Percentiles rank a stretch among this genome's conserved stretches.
Conservation (phyloP, 2,329 filamentous ascomycete species). For the Aspergillus sp. region DNA sequence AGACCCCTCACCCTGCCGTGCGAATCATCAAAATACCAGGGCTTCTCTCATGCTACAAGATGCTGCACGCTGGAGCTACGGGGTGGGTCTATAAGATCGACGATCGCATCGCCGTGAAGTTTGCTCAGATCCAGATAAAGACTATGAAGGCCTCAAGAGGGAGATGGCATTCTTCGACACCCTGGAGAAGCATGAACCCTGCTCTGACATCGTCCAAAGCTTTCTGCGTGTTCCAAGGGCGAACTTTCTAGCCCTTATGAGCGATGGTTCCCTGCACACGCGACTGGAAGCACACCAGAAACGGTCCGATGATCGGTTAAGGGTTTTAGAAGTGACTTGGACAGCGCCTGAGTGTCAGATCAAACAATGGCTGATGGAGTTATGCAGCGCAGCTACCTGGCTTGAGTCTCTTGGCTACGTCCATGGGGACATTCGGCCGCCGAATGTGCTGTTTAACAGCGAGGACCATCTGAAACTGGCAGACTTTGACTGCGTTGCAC, state of each 20-base stretch:
- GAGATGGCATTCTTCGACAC: conserved; percentile 6
- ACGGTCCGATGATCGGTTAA: background rate
- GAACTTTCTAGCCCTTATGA: conserved; percentile 5
- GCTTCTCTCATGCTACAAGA: conserved; percentile 2
- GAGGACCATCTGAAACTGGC: conserved; percentile 10
- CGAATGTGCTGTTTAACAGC: conserved; percentile 10
- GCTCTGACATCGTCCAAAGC: conserved; percentile 5
- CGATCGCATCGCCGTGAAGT: conserved; percentile 3
- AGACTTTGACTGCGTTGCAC: conserved; percentile 10
- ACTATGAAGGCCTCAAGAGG: conserved; percentile 1
- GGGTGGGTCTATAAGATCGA: conserved; percentile 4
- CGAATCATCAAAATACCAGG: conserved; percentile 3
- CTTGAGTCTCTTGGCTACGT: conserved; percentile 9
- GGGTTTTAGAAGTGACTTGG: background rate
- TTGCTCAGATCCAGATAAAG: no score
- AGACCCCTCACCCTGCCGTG: background rate
- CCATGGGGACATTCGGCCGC: conserved; percentile 12
- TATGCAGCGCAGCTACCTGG: conserved; percentile 9
- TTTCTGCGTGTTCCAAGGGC: conserved; percentile 5
- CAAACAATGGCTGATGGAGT: conserved; percentile 9
- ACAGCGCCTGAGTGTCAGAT: conserved; percentile 4
- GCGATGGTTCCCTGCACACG: conserved; percentile 2
- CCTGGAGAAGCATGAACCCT: conserved; percentile 5
- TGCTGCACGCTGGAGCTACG: conserved; percentile 2
- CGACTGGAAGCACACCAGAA: conserved; percentile 3